Percentiles rank a stretch among this genome's conserved stretches.
These are phyloP conservation scores for Thalassiosira exigua DNA, from an alignment of 352 stramenopile genomes.

Conservation along the genomic window DNA sequence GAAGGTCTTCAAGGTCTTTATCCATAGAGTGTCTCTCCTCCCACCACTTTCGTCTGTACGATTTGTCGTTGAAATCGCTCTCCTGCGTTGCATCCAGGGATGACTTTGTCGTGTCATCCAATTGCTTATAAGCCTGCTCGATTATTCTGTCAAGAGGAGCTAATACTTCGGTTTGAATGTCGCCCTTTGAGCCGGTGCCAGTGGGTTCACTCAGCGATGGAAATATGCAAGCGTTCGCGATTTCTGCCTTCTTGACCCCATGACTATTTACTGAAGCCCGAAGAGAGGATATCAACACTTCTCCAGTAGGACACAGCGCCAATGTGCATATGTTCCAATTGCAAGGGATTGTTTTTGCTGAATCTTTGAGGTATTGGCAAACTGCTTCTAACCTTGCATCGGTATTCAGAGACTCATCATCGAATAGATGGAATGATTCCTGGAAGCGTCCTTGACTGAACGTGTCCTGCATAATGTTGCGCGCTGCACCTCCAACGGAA, in stretches of 20 bases:
- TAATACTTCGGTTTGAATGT: slow-evolving; percentile 62
- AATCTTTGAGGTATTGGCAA: slow-evolving; percentile 12
- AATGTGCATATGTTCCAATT: slow-evolving; percentile 67
- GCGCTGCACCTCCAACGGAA: slow-evolving; percentile 47
- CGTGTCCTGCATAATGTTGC: too few relatives aligned
- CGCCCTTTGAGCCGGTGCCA: slow-evolving; percentile 1
- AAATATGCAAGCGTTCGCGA: slow-evolving; percentile 64
- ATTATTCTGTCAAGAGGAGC: slow-evolving; percentile 77
- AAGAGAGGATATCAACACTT: slow-evolving; percentile 70
- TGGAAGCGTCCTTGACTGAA: slow-evolving; percentile 30
- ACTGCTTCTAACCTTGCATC: slow-evolving; percentile 26
- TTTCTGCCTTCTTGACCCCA: not conserved
- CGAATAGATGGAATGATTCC: slow-evolving; percentile 43
- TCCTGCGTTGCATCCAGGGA: slow-evolving; percentile 39
- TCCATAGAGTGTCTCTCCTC: slow-evolving; percentile 70
- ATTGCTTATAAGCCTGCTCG: slow-evolving; percentile 69
- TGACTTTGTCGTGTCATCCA: slow-evolving; percentile 70
- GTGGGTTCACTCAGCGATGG: too few relatives aligned
- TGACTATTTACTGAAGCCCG: too few relatives aligned
- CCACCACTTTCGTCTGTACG: slow-evolving; percentile 75
- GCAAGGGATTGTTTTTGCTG: slow-evolving; percentile 33
- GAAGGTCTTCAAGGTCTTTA: slow-evolving; percentile 56
- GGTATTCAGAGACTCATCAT: slow-evolving; percentile 34
- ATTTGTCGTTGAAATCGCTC: slow-evolving; percentile 57
- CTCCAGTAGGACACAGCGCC: slow-evolving; percentile 71